phyloP scores from a whole-genome alignment of 768 basidiomycete genomes.

The Suillus decipiens region DNA sequence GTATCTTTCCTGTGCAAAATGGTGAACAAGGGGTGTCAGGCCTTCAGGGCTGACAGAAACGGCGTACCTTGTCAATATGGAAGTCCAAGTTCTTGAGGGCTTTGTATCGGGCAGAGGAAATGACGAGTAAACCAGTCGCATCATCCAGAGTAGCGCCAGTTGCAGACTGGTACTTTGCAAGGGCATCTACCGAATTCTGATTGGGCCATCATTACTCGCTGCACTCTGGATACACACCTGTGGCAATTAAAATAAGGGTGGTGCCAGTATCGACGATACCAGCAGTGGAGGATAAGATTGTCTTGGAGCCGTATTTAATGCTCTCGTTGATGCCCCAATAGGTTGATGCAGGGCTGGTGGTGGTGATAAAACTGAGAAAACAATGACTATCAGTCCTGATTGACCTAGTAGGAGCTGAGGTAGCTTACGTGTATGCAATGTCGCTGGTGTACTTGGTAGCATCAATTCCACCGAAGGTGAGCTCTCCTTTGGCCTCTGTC shows the following conservation, averaged over 20 bases:
- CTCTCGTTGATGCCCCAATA: conserved; percentile 67
- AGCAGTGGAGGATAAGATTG: conserved; percentile 46
- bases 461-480: conserved; percentile 49
- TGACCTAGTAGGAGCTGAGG: neutral
- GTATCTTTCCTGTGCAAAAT: conserved; percentile 29
- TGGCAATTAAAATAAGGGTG: conserved; percentile 50
- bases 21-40: neutral
- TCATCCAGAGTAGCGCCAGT: conserved; percentile 16
- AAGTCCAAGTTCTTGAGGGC: conserved; percentile 13
- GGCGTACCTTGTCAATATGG: conserved; percentile 9
- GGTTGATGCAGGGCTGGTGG: conserved; percentile 43
- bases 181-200: conserved; percentile 24
- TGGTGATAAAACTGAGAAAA: conserved; percentile 44
- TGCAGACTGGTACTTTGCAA: conserved; percentile 20
- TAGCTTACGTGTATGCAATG: conserved; percentile 44
- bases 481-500: conserved; percentile 46
- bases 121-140: conserved; percentile 17
- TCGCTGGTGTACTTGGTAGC: conserved; percentile 32
- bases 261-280: conserved; percentile 67
- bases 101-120: conserved; percentile 11
- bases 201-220: neutral
- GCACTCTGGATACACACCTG: conserved; percentile 28
- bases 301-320: conserved; percentile 49
- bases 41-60: neutral
- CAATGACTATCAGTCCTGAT: neutral